Conservation (phyloP, 1,139 yeast species). For the Geotrichum restrictum region DNA sequence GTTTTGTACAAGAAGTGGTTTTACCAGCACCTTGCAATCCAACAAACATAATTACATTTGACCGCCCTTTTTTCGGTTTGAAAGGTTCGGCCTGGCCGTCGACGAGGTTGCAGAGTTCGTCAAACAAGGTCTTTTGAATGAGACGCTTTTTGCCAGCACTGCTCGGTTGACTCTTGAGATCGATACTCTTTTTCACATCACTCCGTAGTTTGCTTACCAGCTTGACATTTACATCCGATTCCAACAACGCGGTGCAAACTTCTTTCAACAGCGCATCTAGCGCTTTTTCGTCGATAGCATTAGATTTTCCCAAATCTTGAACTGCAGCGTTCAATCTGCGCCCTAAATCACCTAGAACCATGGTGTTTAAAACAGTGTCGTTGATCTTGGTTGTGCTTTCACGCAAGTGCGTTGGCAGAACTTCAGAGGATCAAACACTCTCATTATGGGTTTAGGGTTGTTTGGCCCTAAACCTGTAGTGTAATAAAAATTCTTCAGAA, state of each 20-base stretch:
- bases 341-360: conserved; percentile 96
- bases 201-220: conserved; percentile 75
- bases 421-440: too few relatives aligned
- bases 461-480: too few relatives aligned
- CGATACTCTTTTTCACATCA: conserved; percentile 59
- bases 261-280: conserved; percentile 75
- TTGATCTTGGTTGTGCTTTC: too few relatives aligned
- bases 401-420: too few relatives aligned
- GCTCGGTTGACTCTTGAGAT: conserved; percentile 49
- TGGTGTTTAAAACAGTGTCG: conserved; percentile 30
- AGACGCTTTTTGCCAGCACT: conserved; percentile 63
- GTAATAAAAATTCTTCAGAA: too few relatives aligned
- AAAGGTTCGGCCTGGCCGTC: conserved; percentile 62
- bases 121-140: conserved; percentile 88
- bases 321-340: conserved; percentile 76
- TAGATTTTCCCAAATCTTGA: conserved; percentile 60
- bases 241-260: conserved; percentile 82
- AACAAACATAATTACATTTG: conserved; percentile 88
- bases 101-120: conserved; percentile 81
- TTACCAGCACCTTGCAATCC: conserved; percentile 99
- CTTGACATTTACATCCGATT: conserved; percentile 85
- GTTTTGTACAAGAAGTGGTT: conserved; percentile 93
- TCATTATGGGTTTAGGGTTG: too few relatives aligned
- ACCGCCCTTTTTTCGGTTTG: conserved; percentile 76
- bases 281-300: conserved; percentile 57